These are phyloP conservation scores for Rutstroemia sp. DNA, from an alignment of 2,329 filamentous ascomycete species.

Conservation along the genomic window DNA sequence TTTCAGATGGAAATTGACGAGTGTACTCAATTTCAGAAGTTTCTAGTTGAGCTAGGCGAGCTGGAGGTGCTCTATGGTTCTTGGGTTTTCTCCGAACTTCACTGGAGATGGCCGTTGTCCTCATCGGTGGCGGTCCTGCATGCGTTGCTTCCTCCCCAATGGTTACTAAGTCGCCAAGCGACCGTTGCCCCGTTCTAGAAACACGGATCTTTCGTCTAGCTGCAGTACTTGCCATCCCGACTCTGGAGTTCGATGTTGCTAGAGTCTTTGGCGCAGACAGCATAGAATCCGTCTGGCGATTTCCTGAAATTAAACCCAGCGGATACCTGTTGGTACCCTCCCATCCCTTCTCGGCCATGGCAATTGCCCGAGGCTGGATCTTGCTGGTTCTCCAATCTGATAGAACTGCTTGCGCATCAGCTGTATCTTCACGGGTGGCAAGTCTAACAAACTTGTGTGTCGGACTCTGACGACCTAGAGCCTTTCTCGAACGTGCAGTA, in stretches of 20 bases:
- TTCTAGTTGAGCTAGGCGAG: constrained; percentile 50
- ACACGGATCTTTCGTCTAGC: constrained; percentile 16
- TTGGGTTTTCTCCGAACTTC: constrained; percentile 6
- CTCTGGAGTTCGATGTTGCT: background rate
- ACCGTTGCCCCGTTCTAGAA: constrained; percentile 17
- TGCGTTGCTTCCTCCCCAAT: constrained; percentile 2
- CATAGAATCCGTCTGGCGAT: constrained; percentile 17
- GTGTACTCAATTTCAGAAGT: constrained; percentile 33
- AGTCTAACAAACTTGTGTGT: constrained; percentile 50
- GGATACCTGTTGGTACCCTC: background rate
- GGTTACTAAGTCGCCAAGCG: constrained; percentile 29
- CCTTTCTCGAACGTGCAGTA: constrained; percentile 39
- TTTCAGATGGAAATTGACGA: constrained; percentile 26
- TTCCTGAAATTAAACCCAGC: constrained; percentile 16
- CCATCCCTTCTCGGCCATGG: background rate
- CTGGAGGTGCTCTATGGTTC: constrained; percentile 15
- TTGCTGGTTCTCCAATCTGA: constrained; percentile 43
- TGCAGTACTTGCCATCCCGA: background rate
- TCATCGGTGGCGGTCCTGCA: background rate
- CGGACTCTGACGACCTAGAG: constrained; percentile 48
- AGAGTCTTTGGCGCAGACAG: constrained; percentile 1
- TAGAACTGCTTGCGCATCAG: constrained; percentile 47
- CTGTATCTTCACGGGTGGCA: constrained; percentile 52
- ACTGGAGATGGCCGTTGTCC: background rate
- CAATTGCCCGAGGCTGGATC: constrained; percentile 17